Evolutionary conservation across 371 early-diverging fungal genomes (phyloP).

Genomic region (Actinomortierella wolfii): DNA sequence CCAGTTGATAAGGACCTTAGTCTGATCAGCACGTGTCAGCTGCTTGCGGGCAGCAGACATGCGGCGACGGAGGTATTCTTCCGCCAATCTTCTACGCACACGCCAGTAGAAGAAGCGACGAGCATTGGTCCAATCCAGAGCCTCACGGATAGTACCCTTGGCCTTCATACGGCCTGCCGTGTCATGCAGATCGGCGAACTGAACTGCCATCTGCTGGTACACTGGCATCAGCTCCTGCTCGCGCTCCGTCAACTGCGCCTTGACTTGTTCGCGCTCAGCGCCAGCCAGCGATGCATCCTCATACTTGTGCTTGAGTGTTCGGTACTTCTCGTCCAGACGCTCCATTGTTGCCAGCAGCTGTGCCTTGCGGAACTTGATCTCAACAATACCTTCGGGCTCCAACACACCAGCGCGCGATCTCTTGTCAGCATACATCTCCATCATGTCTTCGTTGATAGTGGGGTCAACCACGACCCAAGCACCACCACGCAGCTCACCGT

Average conservation of each 20-base stretch:
- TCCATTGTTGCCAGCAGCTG: conserved; percentile 91
- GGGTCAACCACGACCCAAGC: conserved; percentile 99
- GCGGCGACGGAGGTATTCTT: conserved; percentile 71
- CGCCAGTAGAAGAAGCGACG: conserved; percentile 95
- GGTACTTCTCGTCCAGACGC: conserved; percentile 82
- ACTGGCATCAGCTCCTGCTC: conserved; percentile 88
- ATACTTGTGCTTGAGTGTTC: conserved; percentile 69
- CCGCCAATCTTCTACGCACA: conserved; percentile 78
- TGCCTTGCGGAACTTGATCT: conserved; percentile 97
- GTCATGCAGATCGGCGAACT: conserved; percentile 98
- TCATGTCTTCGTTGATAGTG: conserved; percentile 95
- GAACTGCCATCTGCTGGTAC: conserved; percentile 93
- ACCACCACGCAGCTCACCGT: conserved; percentile 98
- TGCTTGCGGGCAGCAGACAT: conserved; percentile 51
- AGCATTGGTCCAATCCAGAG: conserved; percentile 82
- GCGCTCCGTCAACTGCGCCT: conserved; percentile 76
- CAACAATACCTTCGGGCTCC: conserved; percentile 98
- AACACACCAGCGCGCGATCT: conserved; percentile 94
- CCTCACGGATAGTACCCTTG: conserved; percentile 86
- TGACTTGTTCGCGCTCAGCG: conserved; percentile 63
- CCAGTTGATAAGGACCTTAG: conserved; percentile 59
- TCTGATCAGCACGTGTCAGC: conserved; percentile 56
- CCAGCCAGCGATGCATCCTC: conserved; percentile 53
- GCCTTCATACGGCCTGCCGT: conserved; percentile 95
- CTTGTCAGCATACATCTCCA: conserved; percentile 98